A percentile compares a stretch with the other conserved stretches of the same genome.
phyloP scores from a whole-genome alignment of 768 basidiomycete genomes.

The Amanita muscaria region DNA sequence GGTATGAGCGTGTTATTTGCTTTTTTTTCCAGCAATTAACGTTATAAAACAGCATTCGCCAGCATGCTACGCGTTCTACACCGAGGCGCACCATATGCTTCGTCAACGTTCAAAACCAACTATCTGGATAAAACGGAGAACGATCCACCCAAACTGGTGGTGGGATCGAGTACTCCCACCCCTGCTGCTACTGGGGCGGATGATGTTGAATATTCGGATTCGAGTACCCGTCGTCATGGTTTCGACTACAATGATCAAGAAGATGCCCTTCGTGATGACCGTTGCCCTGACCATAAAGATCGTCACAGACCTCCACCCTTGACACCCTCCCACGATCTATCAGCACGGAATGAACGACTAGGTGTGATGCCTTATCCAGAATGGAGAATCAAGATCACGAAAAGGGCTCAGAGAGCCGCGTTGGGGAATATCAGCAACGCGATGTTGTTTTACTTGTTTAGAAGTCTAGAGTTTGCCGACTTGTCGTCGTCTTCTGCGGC shows the following conservation, averaged over 20 bases:
- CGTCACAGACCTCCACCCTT: neutral
- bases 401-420: constrained; percentile 2
- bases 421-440: neutral
- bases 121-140: too few species aligned
- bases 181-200: too few species aligned
- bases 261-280: neutral
- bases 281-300: neutral
- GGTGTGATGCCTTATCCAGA: constrained; percentile 3
- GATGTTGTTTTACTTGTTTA: neutral
- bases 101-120: neutral
- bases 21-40: too few species aligned
- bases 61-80: constrained; percentile 30
- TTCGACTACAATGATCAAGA: too few species aligned
- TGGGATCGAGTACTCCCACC: too few species aligned
- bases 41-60: too few species aligned
- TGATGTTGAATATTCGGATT: too few species aligned
- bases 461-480: neutral
- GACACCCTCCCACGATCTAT: too few species aligned
- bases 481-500: too few species aligned
- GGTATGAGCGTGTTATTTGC: constrained; percentile 13
- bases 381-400: neutral
- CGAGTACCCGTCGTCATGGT: too few species aligned
- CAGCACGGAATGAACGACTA: neutral
- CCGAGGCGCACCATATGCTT: constrained; percentile 17
- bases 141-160: too few species aligned